Conservation (phyloP, 495 filamentous ascomycete genomes). For the Hyaloscypha finlandica region DNA sequence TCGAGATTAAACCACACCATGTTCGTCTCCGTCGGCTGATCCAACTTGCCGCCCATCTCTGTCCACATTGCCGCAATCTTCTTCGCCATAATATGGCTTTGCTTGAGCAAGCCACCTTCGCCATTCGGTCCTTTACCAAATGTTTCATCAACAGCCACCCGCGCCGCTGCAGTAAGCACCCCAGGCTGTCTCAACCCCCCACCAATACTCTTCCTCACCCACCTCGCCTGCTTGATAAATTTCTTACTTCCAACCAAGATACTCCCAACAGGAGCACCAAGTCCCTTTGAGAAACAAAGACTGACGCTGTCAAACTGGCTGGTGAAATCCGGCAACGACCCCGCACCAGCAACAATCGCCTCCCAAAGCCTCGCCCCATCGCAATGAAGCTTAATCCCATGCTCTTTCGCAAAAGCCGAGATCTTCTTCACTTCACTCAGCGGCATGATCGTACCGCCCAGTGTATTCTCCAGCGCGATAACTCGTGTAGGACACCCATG, state of each 20-base stretch:
- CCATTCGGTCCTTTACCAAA: slow-evolving; percentile 64
- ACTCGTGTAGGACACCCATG: slow-evolving; percentile 73
- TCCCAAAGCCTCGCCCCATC: slow-evolving; percentile 90
- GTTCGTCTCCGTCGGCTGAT: slow-evolving; percentile 77
- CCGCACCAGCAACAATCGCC: slow-evolving; percentile 61
- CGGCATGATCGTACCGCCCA: slow-evolving; percentile 77
- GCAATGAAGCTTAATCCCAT: slow-evolving; percentile 73
- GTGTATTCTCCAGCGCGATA: slow-evolving; percentile 85
- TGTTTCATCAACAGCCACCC: slow-evolving; percentile 64
- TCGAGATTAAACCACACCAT: slow-evolving; percentile 91
- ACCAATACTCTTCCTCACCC: slow-evolving; percentile 82
- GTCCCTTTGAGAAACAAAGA: slow-evolving; percentile 85
- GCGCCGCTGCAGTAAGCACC: slow-evolving; percentile 58
- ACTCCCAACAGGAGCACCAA: slow-evolving; percentile 86
- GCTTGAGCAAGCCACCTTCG: slow-evolving; percentile 62
- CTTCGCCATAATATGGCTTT: slow-evolving; percentile 65
- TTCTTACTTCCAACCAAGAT: slow-evolving; percentile 68
- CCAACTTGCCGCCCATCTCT: slow-evolving; percentile 58
- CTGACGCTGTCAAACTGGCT: slow-evolving; percentile 76
- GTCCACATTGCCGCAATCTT: slow-evolving; percentile 65
- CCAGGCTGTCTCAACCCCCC: slow-evolving; percentile 78
- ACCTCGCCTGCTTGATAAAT: slow-evolving; percentile 72
- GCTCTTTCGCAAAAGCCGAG: slow-evolving; percentile 64
- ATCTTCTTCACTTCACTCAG: slow-evolving; percentile 68
- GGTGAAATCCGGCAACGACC: slow-evolving; percentile 66